These are phyloP conservation scores for Martensiomyces pterosporus DNA, from an alignment of 192 early-diverging fungal genomes.

Conservation along the genomic window DNA sequence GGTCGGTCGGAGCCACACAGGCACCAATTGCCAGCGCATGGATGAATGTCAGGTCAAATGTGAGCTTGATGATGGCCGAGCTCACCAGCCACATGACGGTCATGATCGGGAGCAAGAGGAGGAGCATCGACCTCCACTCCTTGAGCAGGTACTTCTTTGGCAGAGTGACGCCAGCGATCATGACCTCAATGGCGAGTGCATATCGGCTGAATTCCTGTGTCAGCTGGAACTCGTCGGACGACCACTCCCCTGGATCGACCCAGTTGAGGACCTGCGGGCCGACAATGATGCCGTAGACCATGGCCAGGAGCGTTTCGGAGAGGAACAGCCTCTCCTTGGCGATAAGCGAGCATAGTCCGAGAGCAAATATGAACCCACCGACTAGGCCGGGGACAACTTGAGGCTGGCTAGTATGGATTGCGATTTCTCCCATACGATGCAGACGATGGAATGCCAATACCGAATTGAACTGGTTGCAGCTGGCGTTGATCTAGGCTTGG, in stretches of 20 bases:
- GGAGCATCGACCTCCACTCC: slow-evolving; percentile 60
- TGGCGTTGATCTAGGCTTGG: too few relatives aligned
- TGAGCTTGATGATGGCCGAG: slow-evolving; percentile 61
- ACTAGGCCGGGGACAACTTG: slow-evolving; percentile 52
- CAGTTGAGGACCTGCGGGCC: slow-evolving; percentile 70
- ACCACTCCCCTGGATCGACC: slow-evolving; percentile 63
- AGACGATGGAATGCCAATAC: background rate
- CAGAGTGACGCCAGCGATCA: slow-evolving; percentile 78
- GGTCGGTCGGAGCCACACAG: slow-evolving; percentile 89
- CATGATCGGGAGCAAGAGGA: slow-evolving; percentile 80
- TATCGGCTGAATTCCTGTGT: slow-evolving; percentile 71
- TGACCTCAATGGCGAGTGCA: slow-evolving; percentile 79
- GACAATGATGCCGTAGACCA: slow-evolving; percentile 77
- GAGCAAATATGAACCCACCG: slow-evolving; percentile 68
- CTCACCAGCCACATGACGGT: slow-evolving; percentile 72
- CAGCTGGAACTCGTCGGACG: slow-evolving; percentile 48
- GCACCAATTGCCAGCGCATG: slow-evolving; percentile 75
- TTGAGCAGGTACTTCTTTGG: slow-evolving; percentile 73
- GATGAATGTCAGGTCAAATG: slow-evolving; percentile 52
- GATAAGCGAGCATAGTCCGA: slow-evolving; percentile 62
- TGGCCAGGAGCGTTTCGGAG: slow-evolving; percentile 78
- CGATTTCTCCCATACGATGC: slow-evolving; percentile 37
- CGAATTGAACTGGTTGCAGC: too few relatives aligned
- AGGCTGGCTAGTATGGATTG: slow-evolving; percentile 22
- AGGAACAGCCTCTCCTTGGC: slow-evolving; percentile 68